These are phyloP conservation scores for Naganishia friedmannii DNA, from an alignment of 768 basidiomycete genomes.

Conservation along the genomic window DNA sequence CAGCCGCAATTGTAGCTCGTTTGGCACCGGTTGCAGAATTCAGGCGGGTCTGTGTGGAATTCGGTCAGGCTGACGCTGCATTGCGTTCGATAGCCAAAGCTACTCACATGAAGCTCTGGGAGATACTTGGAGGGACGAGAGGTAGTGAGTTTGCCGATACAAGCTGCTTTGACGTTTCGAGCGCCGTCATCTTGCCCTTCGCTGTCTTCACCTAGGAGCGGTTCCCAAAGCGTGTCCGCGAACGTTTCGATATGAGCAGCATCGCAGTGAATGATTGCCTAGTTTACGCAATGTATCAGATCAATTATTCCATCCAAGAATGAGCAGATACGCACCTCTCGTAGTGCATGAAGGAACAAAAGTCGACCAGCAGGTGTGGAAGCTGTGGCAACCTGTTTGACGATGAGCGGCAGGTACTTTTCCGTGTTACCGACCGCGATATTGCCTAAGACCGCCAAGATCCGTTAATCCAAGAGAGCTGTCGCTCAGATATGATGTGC, in stretches of 20 bases:
- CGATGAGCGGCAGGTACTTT: slow-evolving; percentile 78
- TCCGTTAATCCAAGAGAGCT: background rate
- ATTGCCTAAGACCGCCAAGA: slow-evolving; percentile 62
- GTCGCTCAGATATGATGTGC: background rate
- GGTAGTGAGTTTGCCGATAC: slow-evolving; percentile 89
- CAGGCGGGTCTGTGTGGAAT: slow-evolving; percentile 37
- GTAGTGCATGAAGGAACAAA: slow-evolving; percentile 83
- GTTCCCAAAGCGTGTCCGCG: slow-evolving; percentile 85
- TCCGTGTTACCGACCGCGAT: slow-evolving; percentile 90
- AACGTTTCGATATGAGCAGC: slow-evolving; percentile 77
- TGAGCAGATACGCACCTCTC: slow-evolving; percentile 63
- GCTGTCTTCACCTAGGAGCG: slow-evolving; percentile 79
- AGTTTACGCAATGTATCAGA: background rate
- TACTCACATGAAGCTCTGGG: slow-evolving; percentile 79
- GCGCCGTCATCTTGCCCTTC: slow-evolving; percentile 71
- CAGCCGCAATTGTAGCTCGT: slow-evolving; percentile 83
- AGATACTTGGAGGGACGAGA: slow-evolving; percentile 86
- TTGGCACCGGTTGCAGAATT: slow-evolving; percentile 53
- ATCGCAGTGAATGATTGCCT: slow-evolving; percentile 90
- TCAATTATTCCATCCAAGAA: background rate
- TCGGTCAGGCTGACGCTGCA: background rate
- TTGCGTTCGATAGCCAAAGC: background rate
- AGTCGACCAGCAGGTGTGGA: slow-evolving; percentile 67
- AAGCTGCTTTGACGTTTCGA: slow-evolving; percentile 91
- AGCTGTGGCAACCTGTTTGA: slow-evolving; percentile 59